A percentile compares a stretch with the other conserved stretches of the same genome.
These are phyloP conservation scores for Plasmodium malariae DNA, from an alignment of 169 alveolate genomes.

Conservation along the genomic window DNA sequence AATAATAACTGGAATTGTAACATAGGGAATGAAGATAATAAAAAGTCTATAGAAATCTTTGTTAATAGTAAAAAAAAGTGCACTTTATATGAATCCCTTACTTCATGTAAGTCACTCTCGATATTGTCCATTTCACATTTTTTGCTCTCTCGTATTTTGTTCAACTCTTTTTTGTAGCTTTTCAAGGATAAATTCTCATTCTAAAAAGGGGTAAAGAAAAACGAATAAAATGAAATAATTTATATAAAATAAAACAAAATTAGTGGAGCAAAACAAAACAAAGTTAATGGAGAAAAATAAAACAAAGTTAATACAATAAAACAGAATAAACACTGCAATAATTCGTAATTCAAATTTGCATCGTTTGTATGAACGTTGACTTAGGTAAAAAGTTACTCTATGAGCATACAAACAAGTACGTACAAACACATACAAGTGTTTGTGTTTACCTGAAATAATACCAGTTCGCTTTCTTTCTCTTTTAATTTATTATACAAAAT, in stretches of 20 bases:
- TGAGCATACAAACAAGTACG: background rate
- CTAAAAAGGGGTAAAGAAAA: conserved; percentile 1
- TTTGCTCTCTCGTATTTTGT: conserved; percentile 12
- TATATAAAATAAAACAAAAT: background rate
- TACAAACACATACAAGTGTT: background rate
- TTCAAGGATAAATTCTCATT: conserved; percentile 50
- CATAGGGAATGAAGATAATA: too few species aligned
- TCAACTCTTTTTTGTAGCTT: conserved; percentile 8
- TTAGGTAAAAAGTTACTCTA: too few species aligned
- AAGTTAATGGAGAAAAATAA: too few species aligned
- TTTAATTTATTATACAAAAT: conserved; percentile 43
- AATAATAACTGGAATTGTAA: too few species aligned
- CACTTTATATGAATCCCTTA: too few species aligned
- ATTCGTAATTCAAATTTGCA: too few species aligned
- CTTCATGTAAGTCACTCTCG: conserved; percentile 26
- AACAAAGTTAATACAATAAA: too few species aligned
- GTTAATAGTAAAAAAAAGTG: too few species aligned
- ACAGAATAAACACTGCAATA: too few species aligned
- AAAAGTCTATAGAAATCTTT: too few species aligned
- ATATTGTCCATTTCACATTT: conserved; percentile 34
- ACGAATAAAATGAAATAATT: background rate
- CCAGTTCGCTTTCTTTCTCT: conserved; percentile 35
- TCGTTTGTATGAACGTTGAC: too few species aligned
- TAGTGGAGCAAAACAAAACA: background rate
- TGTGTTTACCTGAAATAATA: conserved; percentile 30